These are phyloP conservation scores for Oryza australiensis DNA, from an alignment of 176 grass and related monocot species.

Conservation along the genomic window DNA sequence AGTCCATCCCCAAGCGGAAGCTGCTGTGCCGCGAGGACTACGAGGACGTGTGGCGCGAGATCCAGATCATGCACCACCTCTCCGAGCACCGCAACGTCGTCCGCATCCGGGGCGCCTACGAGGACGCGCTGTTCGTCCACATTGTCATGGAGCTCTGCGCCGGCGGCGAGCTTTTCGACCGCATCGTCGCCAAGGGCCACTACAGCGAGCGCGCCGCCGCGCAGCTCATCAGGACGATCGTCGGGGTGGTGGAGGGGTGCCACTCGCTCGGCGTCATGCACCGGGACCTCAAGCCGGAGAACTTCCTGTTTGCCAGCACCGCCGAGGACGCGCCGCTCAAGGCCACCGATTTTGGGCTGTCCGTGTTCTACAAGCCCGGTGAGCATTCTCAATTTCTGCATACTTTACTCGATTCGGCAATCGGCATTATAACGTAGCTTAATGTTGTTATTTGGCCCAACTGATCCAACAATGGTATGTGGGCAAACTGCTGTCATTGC, in stretches of 20 bases:
- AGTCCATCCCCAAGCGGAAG: slow-evolving; percentile 97
- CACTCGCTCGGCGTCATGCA: slow-evolving; percentile 98
- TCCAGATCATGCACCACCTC: slow-evolving; percentile 99
- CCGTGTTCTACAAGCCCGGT: slow-evolving; percentile 90
- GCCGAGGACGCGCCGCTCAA: slow-evolving; percentile 85
- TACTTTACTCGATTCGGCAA: not conserved
- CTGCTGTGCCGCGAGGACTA: slow-evolving; percentile 95
- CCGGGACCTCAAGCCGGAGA: slow-evolving; percentile 92
- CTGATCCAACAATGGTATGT: not conserved
- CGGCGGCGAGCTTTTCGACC: slow-evolving; percentile 92
- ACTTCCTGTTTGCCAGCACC: slow-evolving; percentile 83
- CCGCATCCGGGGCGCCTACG: slow-evolving; percentile 75
- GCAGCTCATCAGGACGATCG: slow-evolving; percentile 81
- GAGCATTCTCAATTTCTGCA: slow-evolving; percentile 1
- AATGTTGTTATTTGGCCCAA: slow-evolving; percentile 17
- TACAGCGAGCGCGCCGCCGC: slow-evolving; percentile 85
- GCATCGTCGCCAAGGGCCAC: slow-evolving; percentile 86
- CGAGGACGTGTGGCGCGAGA: slow-evolving; percentile 94
- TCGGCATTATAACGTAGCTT: not conserved
- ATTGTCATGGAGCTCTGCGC: slow-evolving; percentile 97
- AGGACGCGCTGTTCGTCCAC: slow-evolving; percentile 91
- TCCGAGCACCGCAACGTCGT: slow-evolving; percentile 93
- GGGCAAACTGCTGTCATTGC: not conserved
- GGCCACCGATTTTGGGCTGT: slow-evolving; percentile 95
- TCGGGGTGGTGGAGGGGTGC: slow-evolving; percentile 86